These are phyloP conservation scores for Gastrolobium bilobum DNA, from an alignment of 306 rosid species.

Conservation along the genomic window DNA sequence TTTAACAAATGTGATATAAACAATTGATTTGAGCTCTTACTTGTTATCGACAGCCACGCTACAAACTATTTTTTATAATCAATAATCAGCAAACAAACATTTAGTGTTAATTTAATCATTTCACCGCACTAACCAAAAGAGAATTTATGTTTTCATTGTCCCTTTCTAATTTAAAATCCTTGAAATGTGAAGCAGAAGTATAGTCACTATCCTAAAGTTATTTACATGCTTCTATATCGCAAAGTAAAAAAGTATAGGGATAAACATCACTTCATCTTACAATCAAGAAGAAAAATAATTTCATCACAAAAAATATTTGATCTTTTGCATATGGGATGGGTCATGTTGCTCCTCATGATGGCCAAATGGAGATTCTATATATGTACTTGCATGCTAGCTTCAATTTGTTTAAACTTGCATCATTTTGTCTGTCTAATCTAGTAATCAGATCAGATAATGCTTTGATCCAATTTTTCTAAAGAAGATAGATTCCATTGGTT, in stretches of 20 bases:
- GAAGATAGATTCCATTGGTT: too few species aligned
- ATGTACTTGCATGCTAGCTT: too few species aligned
- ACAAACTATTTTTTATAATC: too few species aligned
- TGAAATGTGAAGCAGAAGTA: neutral
- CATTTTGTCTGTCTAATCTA: too few species aligned
- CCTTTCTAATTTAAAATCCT: neutral
- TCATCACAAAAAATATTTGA: neutral
- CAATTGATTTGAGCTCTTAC: too few species aligned
- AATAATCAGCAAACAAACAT: neutral
- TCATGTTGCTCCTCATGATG: conserved; percentile 15
- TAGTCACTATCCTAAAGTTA: neutral
- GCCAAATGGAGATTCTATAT: neutral
- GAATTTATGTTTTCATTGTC: too few species aligned
- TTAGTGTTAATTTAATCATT: neutral
- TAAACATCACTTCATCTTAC: conserved; percentile 22
- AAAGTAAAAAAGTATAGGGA: neutral
- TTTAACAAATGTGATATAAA: too few species aligned
- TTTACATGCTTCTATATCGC: neutral
- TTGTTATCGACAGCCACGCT: too few species aligned
- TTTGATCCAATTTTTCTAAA: too few species aligned
- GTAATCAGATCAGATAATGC: too few species aligned
- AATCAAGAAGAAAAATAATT: conserved; percentile 7
- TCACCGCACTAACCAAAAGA: neutral
- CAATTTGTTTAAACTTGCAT: too few species aligned
- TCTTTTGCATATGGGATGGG: conserved; percentile 24